Evolutionary conservation across 148 eudicot genomes (phyloP), one percentile per base, ranked within the genome.

Genomic region (Cornus suecica): DNA sequence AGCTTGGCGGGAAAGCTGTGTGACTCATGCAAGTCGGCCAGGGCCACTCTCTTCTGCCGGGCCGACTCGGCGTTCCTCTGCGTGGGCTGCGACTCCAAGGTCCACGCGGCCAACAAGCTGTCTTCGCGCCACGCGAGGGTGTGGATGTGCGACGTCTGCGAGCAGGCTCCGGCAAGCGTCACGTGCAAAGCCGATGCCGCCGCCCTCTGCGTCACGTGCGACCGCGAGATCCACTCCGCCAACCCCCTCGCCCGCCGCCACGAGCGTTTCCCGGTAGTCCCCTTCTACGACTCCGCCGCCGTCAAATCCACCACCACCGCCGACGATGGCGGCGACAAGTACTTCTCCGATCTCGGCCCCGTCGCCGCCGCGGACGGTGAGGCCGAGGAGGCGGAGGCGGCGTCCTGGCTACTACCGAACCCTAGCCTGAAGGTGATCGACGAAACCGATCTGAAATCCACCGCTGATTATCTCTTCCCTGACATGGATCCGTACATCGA

Each of bases 161-260:
- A 90, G 78, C 91, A 89, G 71, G 84, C 91, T 0, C 95, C 97
- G 6, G 97, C 97, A 0, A 78, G 74, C 23, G 84, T 92, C 82
- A 80, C 89, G 26, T 92, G 97, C 76, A 88, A 89, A 78, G 97
- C 95, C 22, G 94, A 92, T 74, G 93, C 95, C 13, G 97, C 97
- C 1, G 76, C 86, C 1, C 84, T 92, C 10, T 92, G 97, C 79
- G 68, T 74, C 60, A 45, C 89, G 0, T 92, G 97, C 45, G 97
- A 90, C 84, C 90, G 86, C 5, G 97, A 92, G 79, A 92, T 90
- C 75, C 62, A 56, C 62, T 56, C 62, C 8, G 62, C 62, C 22
- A 56, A 56, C 62, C 62, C 62, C 24, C 62, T 56, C 23, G 62
- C 62, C 10, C 80, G 87, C 32, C 94, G 97, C 64, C 97, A 92